These are phyloP conservation scores for Moesziomyces parantarcticus DNA, from an alignment of 1,284 basidiomycete genomes.

Conservation along the genomic window DNA sequence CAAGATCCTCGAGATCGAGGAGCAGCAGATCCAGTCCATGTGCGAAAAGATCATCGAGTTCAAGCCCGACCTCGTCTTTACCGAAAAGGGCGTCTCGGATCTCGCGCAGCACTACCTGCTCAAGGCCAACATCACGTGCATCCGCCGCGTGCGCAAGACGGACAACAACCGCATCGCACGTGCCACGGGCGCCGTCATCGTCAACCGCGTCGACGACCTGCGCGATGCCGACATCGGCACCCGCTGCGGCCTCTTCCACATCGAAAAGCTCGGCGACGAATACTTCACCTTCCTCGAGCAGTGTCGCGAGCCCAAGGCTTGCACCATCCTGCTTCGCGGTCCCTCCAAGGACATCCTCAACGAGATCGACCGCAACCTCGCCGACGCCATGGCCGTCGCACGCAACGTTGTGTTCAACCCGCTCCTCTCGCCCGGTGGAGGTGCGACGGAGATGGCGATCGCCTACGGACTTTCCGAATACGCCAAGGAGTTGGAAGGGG, in stretches of 20 bases:
- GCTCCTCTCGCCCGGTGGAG: slow-evolving; percentile 88
- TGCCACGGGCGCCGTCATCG: slow-evolving; percentile 93
- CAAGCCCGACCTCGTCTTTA: slow-evolving; percentile 94
- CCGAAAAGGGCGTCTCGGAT: slow-evolving; percentile 95
- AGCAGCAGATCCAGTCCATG: slow-evolving; percentile 92
- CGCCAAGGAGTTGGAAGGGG: slow-evolving; percentile 76
- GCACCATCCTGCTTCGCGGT: slow-evolving; percentile 97
- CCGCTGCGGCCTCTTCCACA: slow-evolving; percentile 90
- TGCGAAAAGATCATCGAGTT: slow-evolving; percentile 89
- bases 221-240: slow-evolving; percentile 92
- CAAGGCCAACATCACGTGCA: slow-evolving; percentile 88
- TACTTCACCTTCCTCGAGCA: slow-evolving; percentile 94
- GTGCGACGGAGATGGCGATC: slow-evolving; percentile 98
- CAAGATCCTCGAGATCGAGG: slow-evolving; percentile 91
- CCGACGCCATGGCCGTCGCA: slow-evolving; percentile 96
- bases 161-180: slow-evolving; percentile 99
- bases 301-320: slow-evolving; percentile 93
- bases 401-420: slow-evolving; percentile 98
- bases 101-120: slow-evolving; percentile 92
- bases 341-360: slow-evolving; percentile 98
- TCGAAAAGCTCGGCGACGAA: slow-evolving; percentile 98
- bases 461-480: slow-evolving; percentile 87
- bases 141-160: slow-evolving; percentile 94
- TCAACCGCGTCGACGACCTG: slow-evolving; percentile 95
- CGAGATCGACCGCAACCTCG: slow-evolving; percentile 96